A percentile compares a stretch with the other conserved stretches of the same genome.
These are phyloP conservation scores for Rhodotorula sp. DNA, from an alignment of 1,284 basidiomycete genomes.

Conservation along the genomic window DNA sequence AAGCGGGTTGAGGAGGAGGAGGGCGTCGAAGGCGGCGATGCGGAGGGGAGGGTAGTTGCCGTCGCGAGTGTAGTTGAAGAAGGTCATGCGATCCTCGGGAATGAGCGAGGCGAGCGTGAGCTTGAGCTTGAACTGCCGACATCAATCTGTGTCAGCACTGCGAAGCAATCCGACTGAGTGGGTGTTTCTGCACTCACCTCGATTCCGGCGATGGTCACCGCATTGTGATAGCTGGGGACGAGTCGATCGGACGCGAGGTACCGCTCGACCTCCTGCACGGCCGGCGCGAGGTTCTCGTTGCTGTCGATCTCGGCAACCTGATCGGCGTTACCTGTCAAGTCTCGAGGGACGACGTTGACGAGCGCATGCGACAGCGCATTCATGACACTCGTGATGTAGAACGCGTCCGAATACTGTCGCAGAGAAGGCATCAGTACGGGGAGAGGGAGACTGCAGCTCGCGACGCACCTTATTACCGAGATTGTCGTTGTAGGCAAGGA, in stretches of 20 bases:
- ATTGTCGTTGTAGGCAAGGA: slow-evolving; percentile 92
- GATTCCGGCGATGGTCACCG: slow-evolving; percentile 83
- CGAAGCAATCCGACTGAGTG: no score
- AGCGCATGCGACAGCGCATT: slow-evolving; percentile 75
- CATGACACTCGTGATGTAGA: slow-evolving; percentile 85
- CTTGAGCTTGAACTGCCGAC: slow-evolving; percentile 71
- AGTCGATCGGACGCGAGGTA: slow-evolving; percentile 92
- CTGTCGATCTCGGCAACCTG: slow-evolving; percentile 63
- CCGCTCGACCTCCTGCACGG: slow-evolving; percentile 76
- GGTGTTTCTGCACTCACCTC: slow-evolving; percentile 64
- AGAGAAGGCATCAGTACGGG: slow-evolving; percentile 9
- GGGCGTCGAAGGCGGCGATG: slow-evolving; percentile 85
- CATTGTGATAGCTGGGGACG: slow-evolving; percentile 91
- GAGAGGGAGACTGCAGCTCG: neutral
- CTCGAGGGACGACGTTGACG: slow-evolving; percentile 56
- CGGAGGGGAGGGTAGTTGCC: slow-evolving; percentile 91
- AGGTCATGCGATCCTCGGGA: slow-evolving; percentile 74
- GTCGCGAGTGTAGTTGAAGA: slow-evolving; percentile 89
- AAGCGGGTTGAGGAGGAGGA: slow-evolving; percentile 76
- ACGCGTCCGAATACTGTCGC: slow-evolving; percentile 78
- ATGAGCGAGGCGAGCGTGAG: slow-evolving; percentile 75
- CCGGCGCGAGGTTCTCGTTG: slow-evolving; percentile 65
- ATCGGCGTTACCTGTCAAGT: slow-evolving; percentile 32
- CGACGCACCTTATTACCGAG: slow-evolving; percentile 74
- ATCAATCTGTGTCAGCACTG: no score